phyloP scores from a whole-genome alignment of 495 filamentous ascomycete genomes.

The Choiromyces venosus region DNA sequence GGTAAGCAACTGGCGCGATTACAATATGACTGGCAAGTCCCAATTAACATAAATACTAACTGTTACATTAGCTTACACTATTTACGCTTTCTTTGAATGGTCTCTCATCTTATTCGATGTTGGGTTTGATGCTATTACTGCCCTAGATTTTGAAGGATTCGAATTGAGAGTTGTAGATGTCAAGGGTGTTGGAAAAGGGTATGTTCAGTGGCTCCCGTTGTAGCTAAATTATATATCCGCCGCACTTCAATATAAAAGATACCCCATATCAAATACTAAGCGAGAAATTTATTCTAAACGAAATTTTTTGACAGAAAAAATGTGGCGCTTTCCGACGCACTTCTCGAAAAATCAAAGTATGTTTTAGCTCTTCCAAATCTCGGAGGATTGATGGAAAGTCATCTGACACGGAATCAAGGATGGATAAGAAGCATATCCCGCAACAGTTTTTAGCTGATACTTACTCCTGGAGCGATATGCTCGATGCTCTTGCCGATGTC shows the following conservation, averaged over 20 bases:
- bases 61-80: conserved; percentile 75
- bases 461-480: conserved; percentile 67
- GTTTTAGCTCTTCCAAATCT: conserved; percentile 7
- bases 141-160: conserved; percentile 86
- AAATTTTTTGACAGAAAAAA: conserved; percentile 28
- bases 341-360: conserved; percentile 67
- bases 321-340: conserved; percentile 58
- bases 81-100: conserved; percentile 98
- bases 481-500: conserved; percentile 80
- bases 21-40: conserved; percentile 8
- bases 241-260: conserved; percentile 15
- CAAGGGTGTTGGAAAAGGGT: conserved; percentile 93
- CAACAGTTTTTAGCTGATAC: conserved; percentile 60
- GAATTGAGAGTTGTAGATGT: conserved; percentile 85
- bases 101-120: conserved; percentile 90
- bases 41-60: conserved; percentile 27
- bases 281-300: conserved; percentile 23
- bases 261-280: conserved; percentile 7
- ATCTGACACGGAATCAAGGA: conserved; percentile 51
- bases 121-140: conserved; percentile 91
- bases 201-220: conserved; percentile 95
- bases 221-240: conserved; percentile 46
- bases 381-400: neutral
- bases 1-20: conserved; percentile 55
- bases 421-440: conserved; percentile 53